phyloP scores from a whole-genome alignment of 1,284 basidiomycete species.

The Heterobasidion annosum region DNA sequence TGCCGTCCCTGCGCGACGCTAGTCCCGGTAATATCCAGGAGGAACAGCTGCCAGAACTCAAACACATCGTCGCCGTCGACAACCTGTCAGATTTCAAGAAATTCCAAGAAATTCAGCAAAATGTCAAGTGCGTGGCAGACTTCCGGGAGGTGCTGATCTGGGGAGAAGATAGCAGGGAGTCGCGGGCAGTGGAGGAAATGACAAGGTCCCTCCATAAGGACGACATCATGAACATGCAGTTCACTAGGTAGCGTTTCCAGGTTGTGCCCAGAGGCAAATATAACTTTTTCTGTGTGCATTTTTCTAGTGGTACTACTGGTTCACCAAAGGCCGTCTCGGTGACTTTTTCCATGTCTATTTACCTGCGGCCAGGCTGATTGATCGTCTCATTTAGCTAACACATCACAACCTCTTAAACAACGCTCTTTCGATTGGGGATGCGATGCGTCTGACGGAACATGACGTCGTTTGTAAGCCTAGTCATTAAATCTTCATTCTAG shows the following conservation, averaged over 20 bases:
- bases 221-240: constrained; percentile 76
- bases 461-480: constrained; percentile 56
- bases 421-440: constrained; percentile 58
- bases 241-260: constrained; percentile 51
- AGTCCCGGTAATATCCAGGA: constrained; percentile 52
- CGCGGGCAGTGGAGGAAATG: constrained; percentile 29
- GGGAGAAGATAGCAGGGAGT: constrained; percentile 40
- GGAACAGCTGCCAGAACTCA: constrained; percentile 51
- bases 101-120: constrained; percentile 31
- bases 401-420: constrained; percentile 78
- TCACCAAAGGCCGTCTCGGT: constrained; percentile 74
- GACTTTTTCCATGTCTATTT: constrained; percentile 13
- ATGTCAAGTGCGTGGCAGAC: constrained; percentile 45
- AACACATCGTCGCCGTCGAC: constrained; percentile 62
- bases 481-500: neutral
- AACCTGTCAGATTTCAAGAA: constrained; percentile 35
- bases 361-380: neutral
- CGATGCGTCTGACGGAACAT: constrained; percentile 55
- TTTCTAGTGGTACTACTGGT: constrained; percentile 71
- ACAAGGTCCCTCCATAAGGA: constrained; percentile 37
- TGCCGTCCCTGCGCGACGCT: constrained; percentile 48
- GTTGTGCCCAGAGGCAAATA: neutral
- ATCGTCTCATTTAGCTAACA: constrained; percentile 44
- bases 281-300: neutral
- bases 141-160: constrained; percentile 62